Evolutionary conservation across 306 rosid genomes (phyloP).

Genomic region (Spatholobus suberectus): DNA sequence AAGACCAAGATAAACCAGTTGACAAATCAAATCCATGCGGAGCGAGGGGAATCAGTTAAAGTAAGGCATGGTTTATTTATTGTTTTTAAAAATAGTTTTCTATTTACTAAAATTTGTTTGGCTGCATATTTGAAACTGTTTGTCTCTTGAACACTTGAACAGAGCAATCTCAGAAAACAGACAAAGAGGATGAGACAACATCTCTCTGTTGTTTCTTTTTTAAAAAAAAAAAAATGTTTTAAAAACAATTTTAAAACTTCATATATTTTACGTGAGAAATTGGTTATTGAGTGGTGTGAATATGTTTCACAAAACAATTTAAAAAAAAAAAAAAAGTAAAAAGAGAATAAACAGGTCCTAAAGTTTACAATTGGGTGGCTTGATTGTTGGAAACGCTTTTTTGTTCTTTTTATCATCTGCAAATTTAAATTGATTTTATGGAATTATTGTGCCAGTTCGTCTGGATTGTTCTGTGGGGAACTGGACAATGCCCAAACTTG

Average conservation of each 20-base stretch:
- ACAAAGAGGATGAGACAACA: not conserved
- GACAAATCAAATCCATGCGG: constrained; percentile 57
- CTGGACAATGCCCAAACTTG: not conserved
- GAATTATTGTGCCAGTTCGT: not conserved
- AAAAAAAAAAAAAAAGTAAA: not conserved
- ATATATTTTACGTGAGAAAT: not conserved
- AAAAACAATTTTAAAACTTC: not conserved
- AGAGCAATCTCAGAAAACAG: no score
- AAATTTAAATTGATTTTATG: not conserved
- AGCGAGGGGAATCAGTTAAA: constrained; percentile 53
- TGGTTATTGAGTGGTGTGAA: not conserved
- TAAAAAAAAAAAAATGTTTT: no score
- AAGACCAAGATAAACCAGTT: constrained; percentile 49
- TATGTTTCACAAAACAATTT: not conserved
- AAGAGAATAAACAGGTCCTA: not conserved
- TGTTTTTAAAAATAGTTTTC: not conserved
- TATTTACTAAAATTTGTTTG: not conserved
- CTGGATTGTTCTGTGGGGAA: not conserved
- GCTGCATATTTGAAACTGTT: not conserved
- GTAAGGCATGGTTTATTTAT: not conserved
- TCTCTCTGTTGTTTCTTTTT: no score
- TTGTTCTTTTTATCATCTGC: not conserved
- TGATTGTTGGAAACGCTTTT: constrained; percentile 1
- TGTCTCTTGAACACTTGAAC: no score
- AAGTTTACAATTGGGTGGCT: constrained; percentile 9